phyloP scores from a whole-genome alignment of 345 rosid genomes.

The Adansonia digitata region DNA sequence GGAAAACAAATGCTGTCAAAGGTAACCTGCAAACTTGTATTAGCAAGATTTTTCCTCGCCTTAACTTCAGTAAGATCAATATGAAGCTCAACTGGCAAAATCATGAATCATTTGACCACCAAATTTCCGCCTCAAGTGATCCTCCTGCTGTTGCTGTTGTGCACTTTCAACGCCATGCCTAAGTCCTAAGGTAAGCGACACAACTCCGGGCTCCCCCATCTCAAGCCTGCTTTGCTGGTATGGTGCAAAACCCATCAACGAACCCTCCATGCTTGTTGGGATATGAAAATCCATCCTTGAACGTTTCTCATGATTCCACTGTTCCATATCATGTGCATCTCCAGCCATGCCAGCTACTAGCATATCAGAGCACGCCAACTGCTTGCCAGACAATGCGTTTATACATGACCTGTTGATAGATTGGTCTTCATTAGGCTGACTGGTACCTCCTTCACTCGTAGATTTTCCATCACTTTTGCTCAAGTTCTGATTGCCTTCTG shows the following conservation, averaged over 20 bases:
- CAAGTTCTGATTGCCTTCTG: slow-evolving; percentile 23
- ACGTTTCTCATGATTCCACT: slow-evolving; percentile 42
- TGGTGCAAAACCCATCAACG: slow-evolving; percentile 35
- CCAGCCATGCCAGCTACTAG: slow-evolving; percentile 13
- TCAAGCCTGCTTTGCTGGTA: slow-evolving; percentile 35
- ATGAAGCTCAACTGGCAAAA: slow-evolving; percentile 34
- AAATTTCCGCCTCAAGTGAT: slow-evolving; percentile 33
- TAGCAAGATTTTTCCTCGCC: neutral
- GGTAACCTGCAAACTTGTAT: neutral
- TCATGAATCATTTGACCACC: slow-evolving; percentile 53
- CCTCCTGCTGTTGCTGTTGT: slow-evolving; percentile 38
- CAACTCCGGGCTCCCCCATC: slow-evolving; percentile 35
- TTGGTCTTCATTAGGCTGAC: slow-evolving; percentile 20
- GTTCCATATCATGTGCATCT: slow-evolving; percentile 15
- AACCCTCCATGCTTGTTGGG: slow-evolving; percentile 30
- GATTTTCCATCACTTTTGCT: slow-evolving; percentile 15
- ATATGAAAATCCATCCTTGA: slow-evolving; percentile 33
- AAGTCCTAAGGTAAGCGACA: slow-evolving; percentile 55
- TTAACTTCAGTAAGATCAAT: neutral
- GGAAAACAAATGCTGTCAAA: neutral
- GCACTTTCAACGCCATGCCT: slow-evolving; percentile 43
- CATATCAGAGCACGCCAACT: slow-evolving; percentile 18
- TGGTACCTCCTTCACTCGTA: slow-evolving; percentile 17
- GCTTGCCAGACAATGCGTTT: slow-evolving; percentile 19
- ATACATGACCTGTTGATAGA: slow-evolving; percentile 17